Conservation (phyloP, 2,329 filamentous ascomycete species). For the Simplicillium aogashimaense region DNA sequence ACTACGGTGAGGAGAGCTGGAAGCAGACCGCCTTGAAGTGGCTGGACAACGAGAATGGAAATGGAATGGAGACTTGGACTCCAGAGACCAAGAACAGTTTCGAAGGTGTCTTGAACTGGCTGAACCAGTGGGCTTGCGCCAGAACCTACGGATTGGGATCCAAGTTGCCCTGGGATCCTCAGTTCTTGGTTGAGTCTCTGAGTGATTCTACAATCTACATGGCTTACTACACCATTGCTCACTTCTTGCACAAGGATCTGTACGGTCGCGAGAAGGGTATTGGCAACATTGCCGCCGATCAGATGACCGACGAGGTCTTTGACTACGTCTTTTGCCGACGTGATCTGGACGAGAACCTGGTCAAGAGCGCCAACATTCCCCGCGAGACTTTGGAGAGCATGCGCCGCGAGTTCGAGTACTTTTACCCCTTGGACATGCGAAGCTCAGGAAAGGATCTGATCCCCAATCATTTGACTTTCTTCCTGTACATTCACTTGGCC, state of each 20-base stretch:
- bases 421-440: slow-evolving; percentile 85
- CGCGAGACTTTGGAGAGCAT: slow-evolving; percentile 66
- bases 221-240: slow-evolving; percentile 63
- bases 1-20: slow-evolving; percentile 91
- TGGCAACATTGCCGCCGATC: slow-evolving; percentile 63
- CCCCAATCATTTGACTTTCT: slow-evolving; percentile 91
- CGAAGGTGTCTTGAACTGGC: slow-evolving; percentile 79
- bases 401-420: slow-evolving; percentile 92
- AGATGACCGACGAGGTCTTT: slow-evolving; percentile 94
- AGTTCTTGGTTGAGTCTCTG: slow-evolving; percentile 86
- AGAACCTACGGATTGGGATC: slow-evolving; percentile 87
- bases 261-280: slow-evolving; percentile 67
- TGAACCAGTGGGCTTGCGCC: slow-evolving; percentile 92
- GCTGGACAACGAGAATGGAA: slow-evolving; percentile 56
- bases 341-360: slow-evolving; percentile 55
- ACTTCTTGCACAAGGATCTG: slow-evolving; percentile 70
- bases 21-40: slow-evolving; percentile 63
- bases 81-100: slow-evolving; percentile 70
- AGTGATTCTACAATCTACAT: slow-evolving; percentile 91
- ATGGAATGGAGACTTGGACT: slow-evolving; percentile 71
- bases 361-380: slow-evolving; percentile 58
- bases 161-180: slow-evolving; percentile 85
- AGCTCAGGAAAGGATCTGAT: slow-evolving; percentile 89
- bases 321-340: slow-evolving; percentile 85
- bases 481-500: slow-evolving; percentile 86